Evolutionary conservation across 129 eudicot species (phyloP).

Genomic region (Scalesia atractyloides): DNA sequence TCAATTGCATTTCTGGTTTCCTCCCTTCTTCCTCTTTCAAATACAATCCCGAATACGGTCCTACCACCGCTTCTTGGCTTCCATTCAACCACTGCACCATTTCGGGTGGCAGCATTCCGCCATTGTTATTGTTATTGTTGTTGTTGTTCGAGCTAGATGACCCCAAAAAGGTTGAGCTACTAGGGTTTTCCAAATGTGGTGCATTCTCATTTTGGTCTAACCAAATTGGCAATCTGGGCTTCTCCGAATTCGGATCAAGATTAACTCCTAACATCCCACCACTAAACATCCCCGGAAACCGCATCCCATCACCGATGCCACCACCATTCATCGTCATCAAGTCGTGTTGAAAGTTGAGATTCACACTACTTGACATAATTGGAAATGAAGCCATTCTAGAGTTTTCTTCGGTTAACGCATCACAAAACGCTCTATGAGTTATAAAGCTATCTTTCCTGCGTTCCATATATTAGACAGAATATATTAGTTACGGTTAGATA

Average conservation of each 20-base stretch:
- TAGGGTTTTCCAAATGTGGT: constrained; percentile 31
- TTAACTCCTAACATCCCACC: constrained; percentile 39
- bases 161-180: constrained; percentile 31
- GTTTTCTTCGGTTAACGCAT: constrained; percentile 74
- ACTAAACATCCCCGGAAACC: constrained; percentile 46
- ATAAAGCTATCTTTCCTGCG: constrained; percentile 88
- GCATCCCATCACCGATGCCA: constrained; percentile 37
- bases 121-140: constrained; percentile 29
- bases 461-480: background rate
- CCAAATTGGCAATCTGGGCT: constrained; percentile 67
- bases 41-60: constrained; percentile 28
- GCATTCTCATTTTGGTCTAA: constrained; percentile 44
- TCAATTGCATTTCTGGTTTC: constrained; percentile 43
- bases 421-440: constrained; percentile 88
- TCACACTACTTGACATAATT: constrained; percentile 26
- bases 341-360: constrained; percentile 56
- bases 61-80: constrained; percentile 27
- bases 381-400: constrained; percentile 55
- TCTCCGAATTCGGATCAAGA: constrained; percentile 43
- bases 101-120: constrained; percentile 37
- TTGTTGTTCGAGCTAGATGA: constrained; percentile 43
- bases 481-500: no score
- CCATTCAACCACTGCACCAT: constrained; percentile 50
- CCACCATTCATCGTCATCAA: constrained; percentile 39
- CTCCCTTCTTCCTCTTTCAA: constrained; percentile 54